Conservation (phyloP, 441 rosid species). For the Populus hybrid region DNA sequence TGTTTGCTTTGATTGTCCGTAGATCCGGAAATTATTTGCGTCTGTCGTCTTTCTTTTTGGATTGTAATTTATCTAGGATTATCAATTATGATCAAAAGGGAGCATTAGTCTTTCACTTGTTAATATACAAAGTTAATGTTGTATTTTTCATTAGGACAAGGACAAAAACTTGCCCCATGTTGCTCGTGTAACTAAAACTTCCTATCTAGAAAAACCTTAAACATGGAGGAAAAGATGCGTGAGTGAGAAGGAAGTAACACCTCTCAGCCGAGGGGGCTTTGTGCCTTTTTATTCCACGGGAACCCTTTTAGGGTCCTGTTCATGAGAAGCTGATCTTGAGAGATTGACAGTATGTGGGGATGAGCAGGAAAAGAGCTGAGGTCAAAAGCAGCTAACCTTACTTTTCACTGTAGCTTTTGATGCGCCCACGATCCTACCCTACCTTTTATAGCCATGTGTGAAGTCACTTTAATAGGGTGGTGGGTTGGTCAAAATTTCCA, state of each 20-base stretch:
- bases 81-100: constrained; percentile 9
- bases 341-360: background rate
- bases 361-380: background rate
- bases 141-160: background rate
- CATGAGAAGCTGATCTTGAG: background rate
- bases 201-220: background rate
- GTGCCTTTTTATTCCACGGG: background rate
- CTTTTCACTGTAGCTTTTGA: constrained; percentile 24
- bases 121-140: constrained; percentile 3
- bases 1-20: too few species aligned
- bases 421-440: constrained; percentile 29
- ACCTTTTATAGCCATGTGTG: constrained; percentile 1
- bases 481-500: constrained; percentile 25
- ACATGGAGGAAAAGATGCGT: background rate
- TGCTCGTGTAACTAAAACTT: background rate
- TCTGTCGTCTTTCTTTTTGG: too few species aligned
- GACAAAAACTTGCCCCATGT: background rate
- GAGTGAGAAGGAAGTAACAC: background rate
- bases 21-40: too few species aligned
- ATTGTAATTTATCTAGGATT: too few species aligned
- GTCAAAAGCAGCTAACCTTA: constrained; percentile 26
- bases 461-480: background rate
- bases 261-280: constrained; percentile 5
- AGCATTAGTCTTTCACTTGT: constrained; percentile 19
- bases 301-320: background rate